phyloP scores from a whole-genome alignment of 345 rosid species.

The Brassica napus region DNA sequence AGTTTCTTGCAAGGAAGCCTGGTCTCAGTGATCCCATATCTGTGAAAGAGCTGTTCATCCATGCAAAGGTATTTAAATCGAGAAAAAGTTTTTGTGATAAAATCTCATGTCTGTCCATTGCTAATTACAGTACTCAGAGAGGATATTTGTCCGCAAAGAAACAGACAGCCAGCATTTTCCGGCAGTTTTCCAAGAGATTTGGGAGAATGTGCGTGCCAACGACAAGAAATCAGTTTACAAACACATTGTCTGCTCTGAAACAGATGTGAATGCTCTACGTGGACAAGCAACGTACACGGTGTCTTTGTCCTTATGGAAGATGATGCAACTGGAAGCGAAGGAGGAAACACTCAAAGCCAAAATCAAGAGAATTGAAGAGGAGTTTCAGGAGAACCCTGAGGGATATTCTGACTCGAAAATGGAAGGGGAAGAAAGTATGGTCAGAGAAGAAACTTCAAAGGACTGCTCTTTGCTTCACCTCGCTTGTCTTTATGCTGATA shows the following conservation, averaged over 20 bases:
- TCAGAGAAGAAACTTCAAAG: slow-evolving; percentile 46
- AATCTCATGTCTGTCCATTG: background rate
- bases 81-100: background rate
- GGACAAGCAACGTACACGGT: slow-evolving; percentile 57
- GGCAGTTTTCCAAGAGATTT: slow-evolving; percentile 52
- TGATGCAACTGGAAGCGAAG: slow-evolving; percentile 42
- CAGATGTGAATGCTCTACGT: slow-evolving; percentile 57
- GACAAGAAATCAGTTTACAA: slow-evolving; percentile 71
- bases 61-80: slow-evolving; percentile 58
- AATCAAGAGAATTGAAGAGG: slow-evolving; percentile 48
- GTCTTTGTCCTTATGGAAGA: slow-evolving; percentile 40
- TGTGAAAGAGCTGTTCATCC: slow-evolving; percentile 74
- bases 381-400: slow-evolving; percentile 40
- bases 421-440: slow-evolving; percentile 38
- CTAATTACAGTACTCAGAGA: slow-evolving; percentile 60
- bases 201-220: slow-evolving; percentile 67
- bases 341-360: slow-evolving; percentile 38
- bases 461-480: slow-evolving; percentile 77
- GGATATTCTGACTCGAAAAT: slow-evolving; percentile 35
- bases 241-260: slow-evolving; percentile 61
- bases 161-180: slow-evolving; percentile 48
- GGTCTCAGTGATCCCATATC: slow-evolving; percentile 55
- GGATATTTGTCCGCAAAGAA: slow-evolving; percentile 51
- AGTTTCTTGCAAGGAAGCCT: slow-evolving; percentile 59
- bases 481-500: slow-evolving; percentile 74